Evolutionary conservation across 805 yeast species (phyloP).

Genomic region (Scheffersomyces coipomensis): DNA sequence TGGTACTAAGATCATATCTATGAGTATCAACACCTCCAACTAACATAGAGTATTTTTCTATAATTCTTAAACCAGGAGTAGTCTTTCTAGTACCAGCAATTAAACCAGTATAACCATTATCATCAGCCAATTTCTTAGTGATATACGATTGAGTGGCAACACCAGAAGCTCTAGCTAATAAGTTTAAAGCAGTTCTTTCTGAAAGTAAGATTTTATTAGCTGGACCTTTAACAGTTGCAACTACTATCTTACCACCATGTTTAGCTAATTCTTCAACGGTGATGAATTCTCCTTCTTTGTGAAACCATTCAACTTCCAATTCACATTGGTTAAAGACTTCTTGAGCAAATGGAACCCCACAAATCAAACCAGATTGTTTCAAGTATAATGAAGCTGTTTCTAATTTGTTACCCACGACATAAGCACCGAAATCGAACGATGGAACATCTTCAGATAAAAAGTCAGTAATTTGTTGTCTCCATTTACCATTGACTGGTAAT

Average conservation of each 20-base stretch:
- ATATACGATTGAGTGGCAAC: conserved; percentile 72
- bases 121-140: conserved; percentile 60
- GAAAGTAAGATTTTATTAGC: conserved; percentile 77
- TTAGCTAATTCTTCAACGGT: conserved; percentile 44
- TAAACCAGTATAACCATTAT: conserved; percentile 70
- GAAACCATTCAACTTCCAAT: conserved; percentile 68
- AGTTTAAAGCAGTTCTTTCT: conserved; percentile 82
- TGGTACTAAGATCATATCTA: conserved; percentile 83
- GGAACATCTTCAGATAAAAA: conserved; percentile 91
- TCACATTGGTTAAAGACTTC: conserved; percentile 82
- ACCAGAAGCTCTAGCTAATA: conserved; percentile 82
- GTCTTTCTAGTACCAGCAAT: conserved; percentile 97
- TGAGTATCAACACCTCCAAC: conserved; percentile 95
- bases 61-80: conserved; percentile 88
- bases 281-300: conserved; percentile 61
- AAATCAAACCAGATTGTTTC: conserved; percentile 75
- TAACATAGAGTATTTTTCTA: conserved; percentile 92
- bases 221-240: conserved; percentile 78
- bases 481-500: conserved; percentile 71
- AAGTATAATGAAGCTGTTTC: conserved; percentile 78
- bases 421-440: conserved; percentile 91
- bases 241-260: conserved; percentile 54
- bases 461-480: conserved; percentile 76
- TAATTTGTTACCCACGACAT: conserved; percentile 77
- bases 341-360: conserved; percentile 86